A percentile compares a stretch with the other conserved stretches of the same genome.
Evolutionary conservation across 257 asterid genomes (phyloP).

Genomic region (Solanum stenotomum): DNA sequence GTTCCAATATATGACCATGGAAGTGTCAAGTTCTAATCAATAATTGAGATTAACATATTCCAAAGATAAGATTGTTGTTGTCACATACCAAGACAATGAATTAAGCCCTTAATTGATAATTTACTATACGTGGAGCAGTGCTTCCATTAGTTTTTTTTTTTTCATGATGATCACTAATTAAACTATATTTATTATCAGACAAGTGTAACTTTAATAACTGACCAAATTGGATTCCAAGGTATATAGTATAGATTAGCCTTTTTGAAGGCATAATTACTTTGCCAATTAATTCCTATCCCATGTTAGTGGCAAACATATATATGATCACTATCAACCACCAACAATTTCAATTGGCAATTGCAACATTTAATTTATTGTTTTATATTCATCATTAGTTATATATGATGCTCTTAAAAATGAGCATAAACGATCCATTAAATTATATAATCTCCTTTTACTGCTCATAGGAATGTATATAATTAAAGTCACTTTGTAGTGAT

Average conservation of each 20-base stretch:
- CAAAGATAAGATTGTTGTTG: not conserved
- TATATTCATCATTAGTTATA: not conserved
- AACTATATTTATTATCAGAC: not conserved
- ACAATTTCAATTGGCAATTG: not conserved
- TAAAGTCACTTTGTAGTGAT: not conserved
- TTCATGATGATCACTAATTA: not conserved
- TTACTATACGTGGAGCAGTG: not conserved
- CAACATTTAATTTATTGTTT: not conserved
- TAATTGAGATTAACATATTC: not conserved
- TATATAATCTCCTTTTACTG: not conserved
- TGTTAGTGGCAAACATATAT: not conserved
- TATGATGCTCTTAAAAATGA: not conserved
- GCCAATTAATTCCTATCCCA: not conserved
- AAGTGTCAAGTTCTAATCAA: constrained; percentile 21
- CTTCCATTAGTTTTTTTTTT: not conserved
- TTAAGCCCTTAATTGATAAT: not conserved
- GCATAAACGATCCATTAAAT: not conserved
- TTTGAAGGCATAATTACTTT: constrained; percentile 11
- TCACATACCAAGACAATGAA: not conserved
- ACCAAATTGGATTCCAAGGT: not conserved
- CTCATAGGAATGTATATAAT: not conserved
- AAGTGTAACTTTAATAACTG: constrained; percentile 1
- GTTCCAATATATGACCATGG: constrained; percentile 20
- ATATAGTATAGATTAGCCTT: not conserved
- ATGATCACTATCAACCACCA: not conserved